These are phyloP conservation scores for Rhizopus microsporus DNA, from an alignment of 371 early-diverging fungal genomes.

Conservation along the genomic window DNA sequence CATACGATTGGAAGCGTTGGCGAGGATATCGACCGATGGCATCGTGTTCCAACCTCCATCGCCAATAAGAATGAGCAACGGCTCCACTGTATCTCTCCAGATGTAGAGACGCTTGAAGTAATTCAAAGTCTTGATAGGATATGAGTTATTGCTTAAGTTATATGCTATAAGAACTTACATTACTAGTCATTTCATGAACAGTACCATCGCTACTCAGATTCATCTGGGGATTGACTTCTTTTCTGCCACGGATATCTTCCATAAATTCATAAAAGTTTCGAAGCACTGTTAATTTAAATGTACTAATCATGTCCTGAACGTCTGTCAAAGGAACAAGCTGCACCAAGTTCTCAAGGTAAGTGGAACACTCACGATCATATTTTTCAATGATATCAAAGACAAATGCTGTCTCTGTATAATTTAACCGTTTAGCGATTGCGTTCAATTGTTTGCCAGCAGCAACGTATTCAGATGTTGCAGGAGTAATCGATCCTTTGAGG, in stretches of 20 bases:
- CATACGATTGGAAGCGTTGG: constrained; percentile 8
- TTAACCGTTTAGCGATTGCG: constrained; percentile 59
- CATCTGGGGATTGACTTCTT: constrained; percentile 37
- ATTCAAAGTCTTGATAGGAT: constrained; percentile 54
- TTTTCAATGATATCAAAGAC: constrained; percentile 80
- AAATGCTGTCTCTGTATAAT: constrained; percentile 73
- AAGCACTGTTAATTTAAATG: constrained; percentile 60
- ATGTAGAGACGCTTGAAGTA: constrained; percentile 61
- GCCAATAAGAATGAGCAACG: constrained; percentile 55
- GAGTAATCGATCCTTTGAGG: constrained; percentile 56
- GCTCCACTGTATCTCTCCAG: constrained; percentile 63
- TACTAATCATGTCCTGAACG: constrained; percentile 53
- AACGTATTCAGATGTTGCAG: constrained; percentile 62
- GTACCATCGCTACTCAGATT: constrained; percentile 80
- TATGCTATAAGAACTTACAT: constrained; percentile 47
- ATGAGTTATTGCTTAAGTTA: not conserved
- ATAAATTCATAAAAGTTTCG: constrained; percentile 71
- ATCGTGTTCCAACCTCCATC: constrained; percentile 65
- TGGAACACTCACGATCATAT: constrained; percentile 35
- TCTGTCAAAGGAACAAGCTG: constrained; percentile 38
- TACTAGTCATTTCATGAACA: constrained; percentile 83
- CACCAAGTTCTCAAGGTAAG: constrained; percentile 18
- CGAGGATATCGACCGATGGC: constrained; percentile 18
- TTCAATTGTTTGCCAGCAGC: constrained; percentile 69
- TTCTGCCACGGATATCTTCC: constrained; percentile 63